Evolutionary conservation across 345 rosid species (phyloP), one percentile per base, ranked within the genome.

Genomic region (Litchi chinensis): DNA sequence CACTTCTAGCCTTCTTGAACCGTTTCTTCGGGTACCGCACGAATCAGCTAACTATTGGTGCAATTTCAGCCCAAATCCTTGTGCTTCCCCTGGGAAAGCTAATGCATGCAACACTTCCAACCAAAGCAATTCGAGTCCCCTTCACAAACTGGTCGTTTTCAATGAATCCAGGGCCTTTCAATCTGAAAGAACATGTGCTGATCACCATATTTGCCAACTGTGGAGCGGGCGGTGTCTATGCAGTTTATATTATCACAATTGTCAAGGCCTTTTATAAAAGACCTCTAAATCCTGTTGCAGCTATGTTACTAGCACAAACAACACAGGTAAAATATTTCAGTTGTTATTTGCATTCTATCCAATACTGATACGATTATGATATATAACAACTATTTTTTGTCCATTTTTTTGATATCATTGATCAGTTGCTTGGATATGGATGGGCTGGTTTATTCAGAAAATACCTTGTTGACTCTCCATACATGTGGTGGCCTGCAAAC

Each of bases 401-500:
- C 59, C 5, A 52, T 15, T 52, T 52, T 52, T 60, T n/a, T 57
- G 8, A 73, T 22, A 56, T 52, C 26, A 65, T 64, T 54, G 59
- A 16, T n/a, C 75, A 90, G 94, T 71, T 90, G 82, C 74, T 89
- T 54, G 92, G 92, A 18, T 89, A 89, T 70, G 93, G 93, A 43
- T 89, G 90, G 88, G 93, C 91, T 16, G 91, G 92, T 18, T 74
- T 90, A 70, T 90, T 86, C 87, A 87, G 90, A 32, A 87, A 79
- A 59, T 79, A 73, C 71, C 81, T 90, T 0, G 93, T 90, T 64
- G 91, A 90, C 65, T 85, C 90, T 46, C 91, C 89, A 9, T 84
- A 84, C 84, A 88, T 90, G 90, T 90, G 93, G 90, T 90, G 91
- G 91, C 93, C 93, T 24, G 64, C 83, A 21, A 85, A 85, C 78